Conservation (phyloP, 208 protist species). For the Kentomonas sorsogonicus region DNA sequence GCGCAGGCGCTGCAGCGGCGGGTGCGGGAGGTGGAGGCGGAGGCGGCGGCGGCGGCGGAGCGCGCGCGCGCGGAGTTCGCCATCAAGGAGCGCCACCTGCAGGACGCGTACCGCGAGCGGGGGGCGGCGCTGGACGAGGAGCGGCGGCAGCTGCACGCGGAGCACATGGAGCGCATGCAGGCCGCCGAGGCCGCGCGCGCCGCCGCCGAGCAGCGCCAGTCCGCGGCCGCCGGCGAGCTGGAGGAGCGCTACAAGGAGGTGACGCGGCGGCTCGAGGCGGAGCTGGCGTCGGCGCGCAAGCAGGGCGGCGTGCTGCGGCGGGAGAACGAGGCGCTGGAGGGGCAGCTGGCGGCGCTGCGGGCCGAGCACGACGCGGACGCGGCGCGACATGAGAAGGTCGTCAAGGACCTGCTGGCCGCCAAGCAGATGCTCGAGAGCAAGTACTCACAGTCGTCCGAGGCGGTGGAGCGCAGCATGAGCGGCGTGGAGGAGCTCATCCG, state of each 20-base stretch:
- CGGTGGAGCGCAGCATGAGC: conserved; percentile 36
- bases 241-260: conserved; percentile 41
- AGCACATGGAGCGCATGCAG: conserved; percentile 42
- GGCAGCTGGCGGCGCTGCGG: conserved; percentile 20
- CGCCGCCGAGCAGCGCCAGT: conserved; percentile 27
- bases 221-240: conserved; percentile 19
- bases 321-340: conserved; percentile 18
- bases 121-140: conserved; percentile 54
- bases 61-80: conserved; percentile 40
- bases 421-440: conserved; percentile 29
- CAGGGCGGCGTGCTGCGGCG: conserved; percentile 31
- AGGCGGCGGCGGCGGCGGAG: conserved; percentile 35
- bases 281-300: conserved; percentile 28
- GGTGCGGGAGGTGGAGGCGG: conserved; percentile 53
- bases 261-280: conserved; percentile 37
- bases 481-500: conserved; percentile 48
- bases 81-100: conserved; percentile 49
- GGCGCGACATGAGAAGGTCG: too few relatives aligned
- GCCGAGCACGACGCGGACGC: too few relatives aligned
- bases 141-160: conserved; percentile 50
- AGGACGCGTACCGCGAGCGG: conserved; percentile 24
- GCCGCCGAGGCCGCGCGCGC: conserved; percentile 41
- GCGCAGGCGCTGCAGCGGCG: conserved; percentile 32
- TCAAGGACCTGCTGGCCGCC: too few relatives aligned
- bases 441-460: conserved; percentile 22